Evolutionary conservation across 1,284 basidiomycete species (phyloP).

Genomic region (Exobasidium rhododendri): DNA sequence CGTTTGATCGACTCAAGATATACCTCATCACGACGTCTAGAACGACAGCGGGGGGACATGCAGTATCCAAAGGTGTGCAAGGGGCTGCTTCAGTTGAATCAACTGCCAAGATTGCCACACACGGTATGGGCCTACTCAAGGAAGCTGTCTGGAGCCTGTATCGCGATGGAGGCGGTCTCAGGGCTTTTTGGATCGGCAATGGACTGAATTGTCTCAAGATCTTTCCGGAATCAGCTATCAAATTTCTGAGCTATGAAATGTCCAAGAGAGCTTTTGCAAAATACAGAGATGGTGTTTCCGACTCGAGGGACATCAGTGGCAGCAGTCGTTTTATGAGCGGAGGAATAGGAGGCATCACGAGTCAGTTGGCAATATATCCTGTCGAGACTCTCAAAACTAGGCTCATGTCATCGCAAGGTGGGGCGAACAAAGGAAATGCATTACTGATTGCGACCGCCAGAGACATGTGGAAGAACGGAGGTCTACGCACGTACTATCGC

Average conservation of each 20-base stretch:
- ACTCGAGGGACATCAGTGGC: slow-evolving; percentile 83
- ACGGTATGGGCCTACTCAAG: slow-evolving; percentile 68
- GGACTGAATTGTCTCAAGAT: slow-evolving; percentile 77
- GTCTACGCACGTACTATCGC: slow-evolving; percentile 80
- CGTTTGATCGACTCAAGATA: slow-evolving; percentile 94
- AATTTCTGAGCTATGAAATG: slow-evolving; percentile 93
- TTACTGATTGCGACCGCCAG: slow-evolving; percentile 63
- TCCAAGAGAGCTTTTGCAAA: slow-evolving; percentile 91
- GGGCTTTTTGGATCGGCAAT: slow-evolving; percentile 83
- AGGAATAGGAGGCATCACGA: slow-evolving; percentile 88
- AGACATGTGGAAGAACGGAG: slow-evolving; percentile 74
- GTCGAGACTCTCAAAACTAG: slow-evolving; percentile 54
- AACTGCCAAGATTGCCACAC: slow-evolving; percentile 20
- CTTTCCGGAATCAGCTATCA: slow-evolving; percentile 92
- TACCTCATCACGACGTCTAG: slow-evolving; percentile 76
- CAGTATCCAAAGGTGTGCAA: slow-evolving; percentile 4
- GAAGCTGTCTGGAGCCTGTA: slow-evolving; percentile 76
- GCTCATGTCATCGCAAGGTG: slow-evolving; percentile 70
- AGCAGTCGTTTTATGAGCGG: slow-evolving; percentile 89
- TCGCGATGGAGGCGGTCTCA: slow-evolving; percentile 69
- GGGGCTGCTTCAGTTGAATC: slow-evolving; percentile 7
- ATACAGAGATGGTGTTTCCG: slow-evolving; percentile 85
- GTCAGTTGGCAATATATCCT: slow-evolving; percentile 67
- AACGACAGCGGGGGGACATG: slow-evolving; percentile 13
- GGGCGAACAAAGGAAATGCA: slow-evolving; percentile 60